Evolutionary conservation across 106 monocot genomes (phyloP).

Genomic region (Agapanthus africanus): DNA sequence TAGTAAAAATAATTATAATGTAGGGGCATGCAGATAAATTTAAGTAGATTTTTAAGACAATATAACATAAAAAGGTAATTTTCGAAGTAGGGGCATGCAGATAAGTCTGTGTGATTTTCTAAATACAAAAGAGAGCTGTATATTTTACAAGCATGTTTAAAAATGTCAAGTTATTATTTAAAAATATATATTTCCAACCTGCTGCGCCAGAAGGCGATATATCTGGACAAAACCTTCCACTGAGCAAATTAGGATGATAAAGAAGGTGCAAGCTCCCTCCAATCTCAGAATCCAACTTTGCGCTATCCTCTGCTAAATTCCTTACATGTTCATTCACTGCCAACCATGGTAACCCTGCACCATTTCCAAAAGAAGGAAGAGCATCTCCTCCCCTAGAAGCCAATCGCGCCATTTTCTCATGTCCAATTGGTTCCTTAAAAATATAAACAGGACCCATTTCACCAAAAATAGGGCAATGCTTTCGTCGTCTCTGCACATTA

Average conservation of each 20-base stretch:
- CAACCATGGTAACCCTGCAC: conserved; percentile 63
- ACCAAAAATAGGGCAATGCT: conserved; percentile 87
- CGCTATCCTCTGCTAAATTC: conserved; percentile 71
- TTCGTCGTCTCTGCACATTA: conserved; percentile 60
- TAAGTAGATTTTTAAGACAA: too few relatives aligned
- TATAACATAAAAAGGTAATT: too few relatives aligned
- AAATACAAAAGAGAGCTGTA: not conserved
- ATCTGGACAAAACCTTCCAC: conserved; percentile 77
- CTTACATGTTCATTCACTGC: conserved; percentile 50
- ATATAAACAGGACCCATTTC: conserved; percentile 97
- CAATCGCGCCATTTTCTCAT: conserved; percentile 67
- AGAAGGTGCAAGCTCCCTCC: conserved; percentile 74
- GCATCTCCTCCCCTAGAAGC: conserved; percentile 77
- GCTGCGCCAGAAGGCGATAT: conserved; percentile 85
- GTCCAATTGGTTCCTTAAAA: conserved; percentile 88
- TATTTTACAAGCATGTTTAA: not conserved
- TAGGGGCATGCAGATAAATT: too few relatives aligned
- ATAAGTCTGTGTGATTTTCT: not conserved
- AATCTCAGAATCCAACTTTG: conserved; percentile 63
- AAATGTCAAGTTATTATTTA: not conserved
- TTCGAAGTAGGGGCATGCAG: not conserved
- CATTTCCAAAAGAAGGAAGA: conserved; percentile 75
- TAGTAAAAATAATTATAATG: too few relatives aligned
- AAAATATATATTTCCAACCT: conserved; percentile 43
- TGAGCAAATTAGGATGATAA: conserved; percentile 82